Percentiles rank a stretch among this genome's conserved stretches.
Evolutionary conservation across 495 filamentous ascomycete species (phyloP).

Genomic region (Cairneyella variabilis): DNA sequence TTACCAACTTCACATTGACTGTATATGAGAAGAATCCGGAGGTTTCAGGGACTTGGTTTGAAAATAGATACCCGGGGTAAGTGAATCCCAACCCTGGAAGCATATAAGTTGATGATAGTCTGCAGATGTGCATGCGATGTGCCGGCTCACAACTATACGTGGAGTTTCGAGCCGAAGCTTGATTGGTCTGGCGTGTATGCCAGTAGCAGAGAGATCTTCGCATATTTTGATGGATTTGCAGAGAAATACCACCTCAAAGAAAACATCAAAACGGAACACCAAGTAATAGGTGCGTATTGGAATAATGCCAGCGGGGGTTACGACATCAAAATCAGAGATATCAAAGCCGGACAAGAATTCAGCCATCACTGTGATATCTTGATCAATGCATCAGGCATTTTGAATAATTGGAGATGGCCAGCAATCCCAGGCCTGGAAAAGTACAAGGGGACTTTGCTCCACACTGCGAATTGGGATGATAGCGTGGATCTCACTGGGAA

Average conservation of each 20-base stretch:
- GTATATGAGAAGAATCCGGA: constrained; percentile 75
- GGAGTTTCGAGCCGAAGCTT: constrained; percentile 36
- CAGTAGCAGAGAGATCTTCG: constrained; percentile 39
- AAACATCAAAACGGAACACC: constrained; percentile 32
- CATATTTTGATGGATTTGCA: constrained; percentile 50
- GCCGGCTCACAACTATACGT: constrained; percentile 34
- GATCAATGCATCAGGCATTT: constrained; percentile 7
- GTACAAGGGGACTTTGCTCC: constrained; percentile 43
- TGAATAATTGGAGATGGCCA: constrained; percentile 17
- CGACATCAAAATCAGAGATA: constrained; percentile 29
- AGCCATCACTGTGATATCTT: constrained; percentile 23
- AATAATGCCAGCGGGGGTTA: constrained; percentile 32
- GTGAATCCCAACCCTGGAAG: constrained; percentile 33
- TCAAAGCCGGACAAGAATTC: constrained; percentile 19
- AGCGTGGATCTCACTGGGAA: constrained; percentile 42
- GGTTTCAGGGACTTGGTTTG: constrained; percentile 56
- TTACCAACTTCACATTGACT: constrained; percentile 12
- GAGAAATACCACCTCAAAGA: constrained; percentile 53
- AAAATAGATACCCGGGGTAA: constrained; percentile 50
- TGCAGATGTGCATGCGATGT: constrained; percentile 37
- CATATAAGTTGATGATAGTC: constrained; percentile 29
- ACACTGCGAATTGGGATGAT: constrained; percentile 49
- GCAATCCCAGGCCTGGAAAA: constrained; percentile 42
- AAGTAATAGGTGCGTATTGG: constrained; percentile 6
- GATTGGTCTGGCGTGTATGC: constrained; percentile 39